These are phyloP conservation scores for Talaromyces pinophilus DNA, from an alignment of 2,329 filamentous ascomycete genomes.

Conservation along the genomic window DNA sequence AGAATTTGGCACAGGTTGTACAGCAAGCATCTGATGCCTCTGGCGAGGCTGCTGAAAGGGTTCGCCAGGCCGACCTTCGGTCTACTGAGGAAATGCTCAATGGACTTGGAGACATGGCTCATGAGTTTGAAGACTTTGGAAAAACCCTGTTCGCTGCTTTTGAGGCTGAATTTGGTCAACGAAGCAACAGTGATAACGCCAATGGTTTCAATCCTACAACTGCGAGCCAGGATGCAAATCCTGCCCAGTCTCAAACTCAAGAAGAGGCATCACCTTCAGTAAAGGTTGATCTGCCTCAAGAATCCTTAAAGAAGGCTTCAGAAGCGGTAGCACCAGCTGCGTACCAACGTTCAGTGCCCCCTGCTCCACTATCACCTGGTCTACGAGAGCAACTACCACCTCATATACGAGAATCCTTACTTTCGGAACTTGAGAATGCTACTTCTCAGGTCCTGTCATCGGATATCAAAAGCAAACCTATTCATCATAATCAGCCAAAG, in stretches of 20 bases:
- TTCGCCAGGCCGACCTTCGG: conserved; percentile 39
- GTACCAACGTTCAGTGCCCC: not conserved
- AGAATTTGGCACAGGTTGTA: conserved; percentile 38
- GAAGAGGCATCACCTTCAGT: not conserved
- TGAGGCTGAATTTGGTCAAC: conserved; percentile 37
- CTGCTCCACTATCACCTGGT: not conserved
- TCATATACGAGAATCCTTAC: conserved; percentile 3
- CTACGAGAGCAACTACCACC: conserved; percentile 1
- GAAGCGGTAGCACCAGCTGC: not conserved
- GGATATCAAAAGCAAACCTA: not conserved
- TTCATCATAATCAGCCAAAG: not conserved
- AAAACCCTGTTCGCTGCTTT: conserved; percentile 42
- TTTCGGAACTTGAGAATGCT: not conserved
- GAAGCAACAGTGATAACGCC: conserved; percentile 20
- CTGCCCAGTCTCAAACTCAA: not conserved
- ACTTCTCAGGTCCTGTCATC: not conserved
- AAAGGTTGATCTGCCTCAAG: not conserved
- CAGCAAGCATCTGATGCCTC: conserved; percentile 41
- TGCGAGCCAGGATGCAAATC: not conserved
- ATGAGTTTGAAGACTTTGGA: conserved; percentile 44
- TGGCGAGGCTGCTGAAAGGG: conserved; percentile 39
- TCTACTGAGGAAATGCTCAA: conserved; percentile 41
- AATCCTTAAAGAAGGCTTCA: not conserved
- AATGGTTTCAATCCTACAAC: conserved; percentile 6
- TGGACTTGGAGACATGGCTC: conserved; percentile 43